These are phyloP conservation scores for Mycena pura DNA, from an alignment of 768 basidiomycete species.

Conservation along the genomic window DNA sequence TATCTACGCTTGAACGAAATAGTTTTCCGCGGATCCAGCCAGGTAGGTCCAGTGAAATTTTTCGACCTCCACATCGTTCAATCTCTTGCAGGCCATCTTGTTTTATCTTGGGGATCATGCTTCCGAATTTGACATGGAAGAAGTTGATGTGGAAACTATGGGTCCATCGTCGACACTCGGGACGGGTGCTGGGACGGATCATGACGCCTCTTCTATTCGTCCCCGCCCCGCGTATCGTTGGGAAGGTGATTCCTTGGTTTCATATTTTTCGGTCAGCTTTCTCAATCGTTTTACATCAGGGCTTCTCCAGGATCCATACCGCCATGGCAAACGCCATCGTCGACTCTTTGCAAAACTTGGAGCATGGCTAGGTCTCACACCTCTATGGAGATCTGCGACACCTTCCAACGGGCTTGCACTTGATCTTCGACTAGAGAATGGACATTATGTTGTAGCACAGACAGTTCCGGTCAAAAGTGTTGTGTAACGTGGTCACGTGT, in stretches of 20 bases:
- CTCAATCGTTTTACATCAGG: conserved; percentile 34
- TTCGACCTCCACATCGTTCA: background rate
- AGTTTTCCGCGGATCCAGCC: conserved; percentile 58
- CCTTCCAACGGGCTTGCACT: conserved; percentile 64
- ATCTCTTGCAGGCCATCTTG: conserved; percentile 56
- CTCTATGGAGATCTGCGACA: conserved; percentile 60
- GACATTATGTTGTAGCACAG: conserved; percentile 59
- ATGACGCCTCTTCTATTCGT: conserved; percentile 66
- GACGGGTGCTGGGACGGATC: conserved; percentile 75
- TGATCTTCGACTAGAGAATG: conserved; percentile 63
- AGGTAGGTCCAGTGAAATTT: conserved; percentile 48
- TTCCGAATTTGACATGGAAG: conserved; percentile 66
- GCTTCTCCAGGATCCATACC: conserved; percentile 61
- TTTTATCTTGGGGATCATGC: conserved; percentile 65
- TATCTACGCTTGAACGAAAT: conserved; percentile 76
- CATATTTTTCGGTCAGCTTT: background rate
- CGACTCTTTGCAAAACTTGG: conserved; percentile 61
- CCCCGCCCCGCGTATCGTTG: conserved; percentile 69
- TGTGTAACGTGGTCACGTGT: background rate
- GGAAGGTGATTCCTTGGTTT: conserved; percentile 45
- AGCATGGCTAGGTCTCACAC: conserved; percentile 74
- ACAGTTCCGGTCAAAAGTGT: background rate
- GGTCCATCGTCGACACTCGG: conserved; percentile 56
- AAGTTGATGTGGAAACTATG: conserved; percentile 61
- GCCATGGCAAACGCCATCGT: conserved; percentile 39